Evolutionary conservation across 2,329 filamentous ascomycete species (phyloP).

Genomic region (Botrytis aclada): DNA sequence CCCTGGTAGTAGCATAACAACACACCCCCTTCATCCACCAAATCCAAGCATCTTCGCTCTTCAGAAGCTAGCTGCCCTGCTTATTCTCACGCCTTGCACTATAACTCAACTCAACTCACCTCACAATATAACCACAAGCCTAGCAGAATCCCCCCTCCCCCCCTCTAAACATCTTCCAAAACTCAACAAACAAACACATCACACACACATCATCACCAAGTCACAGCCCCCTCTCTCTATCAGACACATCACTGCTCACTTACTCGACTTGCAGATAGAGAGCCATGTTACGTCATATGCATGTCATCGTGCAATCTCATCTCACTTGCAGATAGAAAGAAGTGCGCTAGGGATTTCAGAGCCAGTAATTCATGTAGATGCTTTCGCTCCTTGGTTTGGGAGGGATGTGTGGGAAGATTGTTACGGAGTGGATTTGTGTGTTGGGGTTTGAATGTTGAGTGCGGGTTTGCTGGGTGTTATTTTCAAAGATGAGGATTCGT

Average conservation of each 20-base stretch:
- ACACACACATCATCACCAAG: neutral
- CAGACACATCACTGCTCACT: neutral
- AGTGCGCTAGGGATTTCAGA: neutral
- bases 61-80: too few relatives aligned
- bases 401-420: too few relatives aligned
- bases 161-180: too few relatives aligned
- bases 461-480: neutral
- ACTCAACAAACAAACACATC: too few relatives aligned
- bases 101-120: too few relatives aligned
- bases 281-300: neutral
- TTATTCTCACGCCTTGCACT: too few relatives aligned
- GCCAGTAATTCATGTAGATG: neutral
- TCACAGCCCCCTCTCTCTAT: neutral
- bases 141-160: too few relatives aligned
- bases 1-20: too few relatives aligned
- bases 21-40: too few relatives aligned
- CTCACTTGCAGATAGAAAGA: conserved; percentile 11
- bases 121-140: too few relatives aligned
- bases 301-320: neutral
- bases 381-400: neutral
- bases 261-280: neutral
- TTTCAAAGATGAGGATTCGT: neutral
- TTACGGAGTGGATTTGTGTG: neutral
- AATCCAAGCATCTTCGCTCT: too few relatives aligned
- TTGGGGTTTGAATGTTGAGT: neutral